These are phyloP conservation scores for Mangifera indica DNA, from an alignment of 345 rosid species.

Conservation along the genomic window DNA sequence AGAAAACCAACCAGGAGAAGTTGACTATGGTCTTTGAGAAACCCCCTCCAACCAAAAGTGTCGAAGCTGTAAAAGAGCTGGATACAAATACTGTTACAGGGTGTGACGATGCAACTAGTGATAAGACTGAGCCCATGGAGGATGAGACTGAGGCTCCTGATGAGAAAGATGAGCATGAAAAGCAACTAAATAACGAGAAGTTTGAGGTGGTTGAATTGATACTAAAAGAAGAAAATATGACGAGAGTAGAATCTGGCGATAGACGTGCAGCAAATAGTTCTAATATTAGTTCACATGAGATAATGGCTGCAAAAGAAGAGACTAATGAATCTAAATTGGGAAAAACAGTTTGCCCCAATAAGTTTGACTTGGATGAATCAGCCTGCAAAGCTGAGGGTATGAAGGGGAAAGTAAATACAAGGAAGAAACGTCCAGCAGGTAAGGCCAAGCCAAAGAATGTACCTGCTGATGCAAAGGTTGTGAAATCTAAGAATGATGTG, in stretches of 20 bases:
- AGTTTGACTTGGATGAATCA: conserved; percentile 21
- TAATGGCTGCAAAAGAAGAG: conserved; percentile 21
- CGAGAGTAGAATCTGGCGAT: conserved; percentile 19
- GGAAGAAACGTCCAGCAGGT: conserved; percentile 31
- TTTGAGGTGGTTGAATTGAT: conserved; percentile 20
- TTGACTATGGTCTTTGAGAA: conserved; percentile 23
- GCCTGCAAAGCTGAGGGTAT: conserved; percentile 17
- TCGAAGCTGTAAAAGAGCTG: conserved; percentile 28
- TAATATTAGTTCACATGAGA: conserved; percentile 9
- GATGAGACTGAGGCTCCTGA: conserved; percentile 58
- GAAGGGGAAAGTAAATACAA: conserved; percentile 23
- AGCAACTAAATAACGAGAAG: conserved; percentile 25
- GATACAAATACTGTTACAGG: conserved; percentile 18
- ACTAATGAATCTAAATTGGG: conserved; percentile 20
- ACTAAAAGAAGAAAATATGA: conserved; percentile 11
- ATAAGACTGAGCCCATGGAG: conserved; percentile 27
- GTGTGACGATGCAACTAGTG: conserved; percentile 23
- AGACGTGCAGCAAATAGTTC: conserved; percentile 13
- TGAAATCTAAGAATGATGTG: conserved; percentile 27
- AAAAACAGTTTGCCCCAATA: conserved; percentile 23
- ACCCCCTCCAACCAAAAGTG: conserved; percentile 26
- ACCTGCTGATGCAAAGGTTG: conserved; percentile 19
- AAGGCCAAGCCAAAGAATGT: conserved; percentile 29
- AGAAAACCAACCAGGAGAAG: conserved; percentile 22
- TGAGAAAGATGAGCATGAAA: conserved; percentile 37